Percentiles rank a stretch among this genome's conserved stretches.
These are phyloP conservation scores for Xylariales sp. DNA, from an alignment of 2,329 filamentous ascomycete genomes.

Conservation along the genomic window DNA sequence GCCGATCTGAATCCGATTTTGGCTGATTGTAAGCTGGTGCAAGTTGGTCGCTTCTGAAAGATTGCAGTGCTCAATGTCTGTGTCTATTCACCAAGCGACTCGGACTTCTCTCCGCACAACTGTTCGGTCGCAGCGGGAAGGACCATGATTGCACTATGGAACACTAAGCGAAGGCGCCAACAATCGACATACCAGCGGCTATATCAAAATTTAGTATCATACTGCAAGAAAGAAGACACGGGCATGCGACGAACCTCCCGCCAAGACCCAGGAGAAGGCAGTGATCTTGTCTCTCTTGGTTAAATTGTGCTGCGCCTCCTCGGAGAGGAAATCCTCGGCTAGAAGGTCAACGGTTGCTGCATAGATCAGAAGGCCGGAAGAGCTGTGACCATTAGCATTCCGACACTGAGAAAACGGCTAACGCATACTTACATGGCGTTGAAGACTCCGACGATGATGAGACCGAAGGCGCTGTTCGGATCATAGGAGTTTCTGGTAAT, in stretches of 20 bases:
- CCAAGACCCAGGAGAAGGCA: slow-evolving; percentile 47
- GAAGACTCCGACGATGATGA: slow-evolving; percentile 61
- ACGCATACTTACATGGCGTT: slow-evolving; percentile 53
- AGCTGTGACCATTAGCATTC: slow-evolving; percentile 31
- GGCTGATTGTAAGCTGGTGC: no score
- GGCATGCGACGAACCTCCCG: slow-evolving; percentile 34
- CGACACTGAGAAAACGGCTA: no score
- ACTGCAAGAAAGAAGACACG: slow-evolving; percentile 26
- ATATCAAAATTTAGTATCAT: neutral
- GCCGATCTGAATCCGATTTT: no score
- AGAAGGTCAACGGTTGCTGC: slow-evolving; percentile 60
- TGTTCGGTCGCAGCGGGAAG: no score
- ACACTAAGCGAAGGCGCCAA: slow-evolving; percentile 40
- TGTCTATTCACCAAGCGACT: no score
- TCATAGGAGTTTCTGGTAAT: slow-evolving; percentile 53
- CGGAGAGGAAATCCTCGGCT: slow-evolving; percentile 61
- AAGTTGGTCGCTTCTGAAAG: no score
- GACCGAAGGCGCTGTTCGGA: slow-evolving; percentile 56
- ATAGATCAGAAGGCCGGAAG: slow-evolving; percentile 57
- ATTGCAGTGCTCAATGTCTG: no score
- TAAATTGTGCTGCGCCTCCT: slow-evolving; percentile 46
- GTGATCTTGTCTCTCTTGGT: slow-evolving; percentile 46
- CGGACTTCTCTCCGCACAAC: no score
- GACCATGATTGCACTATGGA: no score
- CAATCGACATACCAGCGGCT: slow-evolving; percentile 42